Evolutionary conservation across 352 stramenopile species (phyloP).

Genomic region (Pythium utonaiense): DNA sequence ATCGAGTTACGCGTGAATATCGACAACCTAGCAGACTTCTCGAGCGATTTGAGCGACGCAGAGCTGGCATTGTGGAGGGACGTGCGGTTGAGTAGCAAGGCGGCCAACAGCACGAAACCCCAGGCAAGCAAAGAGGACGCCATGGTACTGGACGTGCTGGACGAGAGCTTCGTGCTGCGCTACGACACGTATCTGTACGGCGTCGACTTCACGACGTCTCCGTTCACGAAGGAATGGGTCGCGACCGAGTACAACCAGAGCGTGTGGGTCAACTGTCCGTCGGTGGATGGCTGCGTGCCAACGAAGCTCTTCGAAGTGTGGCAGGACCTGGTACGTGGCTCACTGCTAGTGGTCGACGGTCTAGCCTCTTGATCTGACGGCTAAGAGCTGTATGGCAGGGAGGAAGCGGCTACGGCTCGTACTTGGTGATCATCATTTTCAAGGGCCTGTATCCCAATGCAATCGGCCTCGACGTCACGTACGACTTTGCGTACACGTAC

Average conservation of each 20-base stretch:
- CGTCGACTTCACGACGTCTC: constrained; percentile 37
- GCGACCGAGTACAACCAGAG: constrained; percentile 68
- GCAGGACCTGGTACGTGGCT: constrained; percentile 49
- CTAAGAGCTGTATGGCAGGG: constrained; percentile 29
- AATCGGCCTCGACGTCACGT: constrained; percentile 60
- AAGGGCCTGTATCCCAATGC: constrained; percentile 72
- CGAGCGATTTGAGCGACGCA: constrained; percentile 8
- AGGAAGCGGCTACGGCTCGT: constrained; percentile 57
- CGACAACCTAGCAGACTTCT: constrained; percentile 42
- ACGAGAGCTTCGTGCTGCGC: constrained; percentile 57
- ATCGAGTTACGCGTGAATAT: constrained; percentile 60
- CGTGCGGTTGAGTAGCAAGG: background rate
- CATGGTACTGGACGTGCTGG: constrained; percentile 26
- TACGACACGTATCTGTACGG: constrained; percentile 72
- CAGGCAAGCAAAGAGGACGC: background rate
- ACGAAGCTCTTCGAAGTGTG: constrained; percentile 67
- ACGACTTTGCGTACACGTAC: constrained; percentile 83
- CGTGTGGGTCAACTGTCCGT: constrained; percentile 66
- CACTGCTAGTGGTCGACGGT: too few species aligned
- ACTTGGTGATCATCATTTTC: constrained; percentile 58
- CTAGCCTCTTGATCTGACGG: too few species aligned
- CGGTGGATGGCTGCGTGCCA: constrained; percentile 36
- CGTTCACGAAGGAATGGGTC: constrained; percentile 44
- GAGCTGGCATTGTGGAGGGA: constrained; percentile 14
- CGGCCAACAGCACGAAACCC: background rate